phyloP scores from a whole-genome alignment of 2,329 filamentous ascomycete species.

The Pyrenophora teres region DNA sequence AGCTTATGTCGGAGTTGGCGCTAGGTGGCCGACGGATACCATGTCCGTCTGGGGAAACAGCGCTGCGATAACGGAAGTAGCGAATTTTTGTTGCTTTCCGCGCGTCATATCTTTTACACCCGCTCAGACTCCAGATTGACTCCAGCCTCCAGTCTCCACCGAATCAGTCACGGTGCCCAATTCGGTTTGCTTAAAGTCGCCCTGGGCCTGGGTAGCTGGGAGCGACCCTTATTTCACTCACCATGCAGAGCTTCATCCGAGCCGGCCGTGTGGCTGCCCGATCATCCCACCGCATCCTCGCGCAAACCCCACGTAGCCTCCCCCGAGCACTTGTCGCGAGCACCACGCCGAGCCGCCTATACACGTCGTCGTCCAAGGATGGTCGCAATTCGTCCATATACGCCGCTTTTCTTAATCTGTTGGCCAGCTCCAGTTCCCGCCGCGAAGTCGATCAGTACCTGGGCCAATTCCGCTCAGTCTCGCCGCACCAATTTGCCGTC shows the following conservation, averaged over 20 bases:
- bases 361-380: slow-evolving; percentile 38
- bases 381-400: slow-evolving; percentile 45
- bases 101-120: slow-evolving; percentile 24
- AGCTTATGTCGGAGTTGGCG: neutral
- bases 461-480: slow-evolving; percentile 94
- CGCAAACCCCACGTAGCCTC: slow-evolving; percentile 33
- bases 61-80: slow-evolving; percentile 19
- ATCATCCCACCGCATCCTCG: slow-evolving; percentile 42
- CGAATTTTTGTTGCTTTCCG: slow-evolving; percentile 38
- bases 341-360: slow-evolving; percentile 36
- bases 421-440: slow-evolving; percentile 96
- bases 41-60: slow-evolving; percentile 13
- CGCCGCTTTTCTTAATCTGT: slow-evolving; percentile 82
- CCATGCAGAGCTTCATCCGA: slow-evolving; percentile 48
- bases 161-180: slow-evolving; percentile 16
- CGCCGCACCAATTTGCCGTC: slow-evolving; percentile 95
- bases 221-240: slow-evolving; percentile 24
- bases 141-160: slow-evolving; percentile 12
- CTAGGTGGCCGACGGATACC: neutral
- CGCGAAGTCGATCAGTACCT: slow-evolving; percentile 97
- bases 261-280: slow-evolving; percentile 44
- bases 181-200: slow-evolving; percentile 23
- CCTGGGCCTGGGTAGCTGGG: slow-evolving; percentile 17
- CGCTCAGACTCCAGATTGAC: neutral
- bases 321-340: slow-evolving; percentile 41